Evolutionary conservation across 2,329 filamentous ascomycete genomes (phyloP), one percentile per base, ranked within the genome.

Genomic region (Fusarium sp.): DNA sequence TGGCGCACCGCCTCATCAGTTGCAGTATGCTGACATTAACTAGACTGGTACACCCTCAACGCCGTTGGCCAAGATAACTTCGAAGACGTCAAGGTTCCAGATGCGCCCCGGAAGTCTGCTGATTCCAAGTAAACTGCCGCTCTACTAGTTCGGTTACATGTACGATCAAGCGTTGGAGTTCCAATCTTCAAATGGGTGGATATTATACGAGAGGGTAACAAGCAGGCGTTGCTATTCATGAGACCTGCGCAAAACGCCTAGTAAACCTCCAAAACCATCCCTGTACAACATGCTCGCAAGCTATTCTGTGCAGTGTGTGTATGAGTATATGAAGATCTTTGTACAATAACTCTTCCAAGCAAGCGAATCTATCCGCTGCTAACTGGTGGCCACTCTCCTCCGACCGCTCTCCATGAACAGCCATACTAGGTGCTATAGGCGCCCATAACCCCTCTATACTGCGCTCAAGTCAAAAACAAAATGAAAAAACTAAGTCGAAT

Each of bases 31-130:
- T 71, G 53, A 72, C 53, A 32, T 25, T 15, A 12, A 13, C 41
- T 53, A 87, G 85, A 87, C 70, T 79, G 78, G 67, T 87, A 87
- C 73, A 87, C 85, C 5, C 90, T 99, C 74, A 86, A 83, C 67
- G 92, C 92, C 51, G 91, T 99, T 73, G 92, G 94, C 39, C 95
- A 98, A 78, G 95, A 98, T 77, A 92, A 97, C 68, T 99, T 99
- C 80, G 91, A 93, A 55, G 95, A 99, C 75, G 93, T 98, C 70
- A 89, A 92, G 74, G 89, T 98, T 34, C 95, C 95, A 26, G 91
- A 92, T 74, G 81, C 85, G 48, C 89, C 91, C 43, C 76, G 78
- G 45, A 79, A 83, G 58, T 76, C 80, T n/a, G 72, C 78, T 35
- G 75, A 78, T 40, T 58, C 72, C 29, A 77, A 74, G 58, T 76